phyloP scores from a whole-genome alignment of 768 basidiomycete species.

The Ramaria rubella region DNA sequence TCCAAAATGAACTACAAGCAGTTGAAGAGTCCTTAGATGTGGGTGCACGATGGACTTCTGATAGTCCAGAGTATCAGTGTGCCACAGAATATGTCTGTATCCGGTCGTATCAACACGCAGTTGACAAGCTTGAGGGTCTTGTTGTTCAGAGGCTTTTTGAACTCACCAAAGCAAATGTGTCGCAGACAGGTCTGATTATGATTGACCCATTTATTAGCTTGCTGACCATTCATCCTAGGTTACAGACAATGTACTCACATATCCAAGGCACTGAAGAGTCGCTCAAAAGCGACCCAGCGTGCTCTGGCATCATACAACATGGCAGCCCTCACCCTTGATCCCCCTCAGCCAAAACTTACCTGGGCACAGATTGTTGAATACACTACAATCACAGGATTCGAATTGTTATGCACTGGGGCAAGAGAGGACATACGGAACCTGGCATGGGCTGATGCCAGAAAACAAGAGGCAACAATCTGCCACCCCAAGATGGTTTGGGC shows the following conservation, averaged over 20 bases:
- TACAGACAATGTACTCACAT: constrained; percentile 31
- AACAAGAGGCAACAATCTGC: constrained; percentile 24
- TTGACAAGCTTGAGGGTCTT: constrained; percentile 25
- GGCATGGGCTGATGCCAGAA: constrained; percentile 33
- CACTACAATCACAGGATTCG: constrained; percentile 22
- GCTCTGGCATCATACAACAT: constrained; percentile 29
- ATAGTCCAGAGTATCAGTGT: constrained; percentile 15
- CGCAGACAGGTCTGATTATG: constrained; percentile 16
- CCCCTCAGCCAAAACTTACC: constrained; percentile 7
- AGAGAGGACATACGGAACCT: constrained; percentile 22
- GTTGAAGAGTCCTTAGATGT: constrained; percentile 15
- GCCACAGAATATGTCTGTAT: neutral
- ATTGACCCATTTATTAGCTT: neutral
- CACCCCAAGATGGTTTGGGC: constrained; percentile 27
- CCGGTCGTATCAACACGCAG: constrained; percentile 17
- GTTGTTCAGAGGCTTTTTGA: constrained; percentile 28
- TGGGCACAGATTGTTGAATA: constrained; percentile 12
- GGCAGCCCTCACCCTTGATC: constrained; percentile 17
- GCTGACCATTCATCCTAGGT: constrained; percentile 17
- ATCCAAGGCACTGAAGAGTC: constrained; percentile 26
- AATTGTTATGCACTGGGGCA: constrained; percentile 24
- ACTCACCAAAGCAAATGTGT: constrained; percentile 22
- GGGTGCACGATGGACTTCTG: neutral
- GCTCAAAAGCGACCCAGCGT: constrained; percentile 26
- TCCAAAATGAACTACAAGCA: neutral